phyloP scores from a whole-genome alignment of 352 stramenopile genomes.

The Phytophthora palmivora region DNA sequence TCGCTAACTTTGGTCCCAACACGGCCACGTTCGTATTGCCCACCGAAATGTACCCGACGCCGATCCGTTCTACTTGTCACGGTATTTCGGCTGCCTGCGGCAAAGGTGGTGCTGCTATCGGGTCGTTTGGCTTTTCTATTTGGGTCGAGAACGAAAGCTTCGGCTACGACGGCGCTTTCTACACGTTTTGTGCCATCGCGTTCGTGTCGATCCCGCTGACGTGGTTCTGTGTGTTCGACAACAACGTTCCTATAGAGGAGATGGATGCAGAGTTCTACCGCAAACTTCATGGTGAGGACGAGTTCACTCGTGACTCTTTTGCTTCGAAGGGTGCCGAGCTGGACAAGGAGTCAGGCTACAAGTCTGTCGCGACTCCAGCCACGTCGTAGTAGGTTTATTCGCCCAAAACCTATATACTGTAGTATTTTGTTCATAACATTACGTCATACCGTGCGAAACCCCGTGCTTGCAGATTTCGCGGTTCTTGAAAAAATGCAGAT shows the following conservation, averaged over 20 bases:
- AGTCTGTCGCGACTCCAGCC: no score
- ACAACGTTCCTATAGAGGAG: conserved; percentile 54
- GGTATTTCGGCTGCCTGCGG: conserved; percentile 89
- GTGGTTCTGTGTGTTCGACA: conserved; percentile 73
- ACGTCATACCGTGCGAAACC: no score
- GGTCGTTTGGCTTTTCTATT: conserved; percentile 71
- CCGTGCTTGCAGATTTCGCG: no score
- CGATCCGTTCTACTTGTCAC: conserved; percentile 89
- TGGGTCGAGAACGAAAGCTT: conserved; percentile 68
- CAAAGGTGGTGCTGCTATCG: conserved; percentile 84
- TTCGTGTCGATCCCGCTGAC: conserved; percentile 65
- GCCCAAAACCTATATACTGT: no score
- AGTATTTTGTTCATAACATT: no score
- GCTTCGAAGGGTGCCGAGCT: no score
- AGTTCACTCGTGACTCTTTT: conserved; percentile 47
- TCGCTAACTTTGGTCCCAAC: conserved; percentile 90
- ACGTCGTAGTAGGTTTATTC: no score
- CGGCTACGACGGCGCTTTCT: conserved; percentile 68
- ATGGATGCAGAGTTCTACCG: conserved; percentile 68
- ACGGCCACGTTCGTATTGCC: conserved; percentile 91
- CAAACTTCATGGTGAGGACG: conserved; percentile 42
- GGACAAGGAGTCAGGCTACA: no score
- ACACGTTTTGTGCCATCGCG: conserved; percentile 62
- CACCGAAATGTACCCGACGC: conserved; percentile 86
- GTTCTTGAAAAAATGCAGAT: no score